phyloP scores from a whole-genome alignment of 1,284 basidiomycete genomes.

The Ceratobasidium sp. region DNA sequence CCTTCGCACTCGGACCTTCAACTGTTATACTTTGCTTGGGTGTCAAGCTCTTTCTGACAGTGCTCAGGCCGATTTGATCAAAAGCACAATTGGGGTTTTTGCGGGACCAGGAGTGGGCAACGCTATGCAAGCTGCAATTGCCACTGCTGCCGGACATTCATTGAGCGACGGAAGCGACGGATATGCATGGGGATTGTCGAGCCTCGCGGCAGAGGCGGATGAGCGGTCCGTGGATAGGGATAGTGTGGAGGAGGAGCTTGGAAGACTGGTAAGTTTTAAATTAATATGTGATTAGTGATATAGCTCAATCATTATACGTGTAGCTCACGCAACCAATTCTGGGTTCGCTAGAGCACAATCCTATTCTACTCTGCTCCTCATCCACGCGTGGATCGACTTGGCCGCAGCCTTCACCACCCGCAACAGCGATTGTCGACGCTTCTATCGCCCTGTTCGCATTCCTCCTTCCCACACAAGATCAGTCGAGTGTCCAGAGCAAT shows the following conservation, averaged over 20 bases:
- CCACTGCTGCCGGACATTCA: conserved; percentile 80
- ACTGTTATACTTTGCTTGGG: conserved; percentile 87
- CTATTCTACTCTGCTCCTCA: conserved; percentile 68
- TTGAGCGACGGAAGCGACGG: conserved; percentile 91
- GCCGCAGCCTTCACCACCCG: conserved; percentile 73
- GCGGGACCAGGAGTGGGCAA: conserved; percentile 72
- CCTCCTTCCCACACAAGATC: conserved; percentile 80
- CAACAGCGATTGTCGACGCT: conserved; percentile 87
- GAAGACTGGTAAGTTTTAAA: conserved; percentile 64
- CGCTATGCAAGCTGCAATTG: conserved; percentile 75
- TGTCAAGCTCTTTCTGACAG: conserved; percentile 80
- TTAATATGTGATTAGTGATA: not conserved
- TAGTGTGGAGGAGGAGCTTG: conserved; percentile 75
- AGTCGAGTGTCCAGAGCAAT: conserved; percentile 68
- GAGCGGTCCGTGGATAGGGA: conserved; percentile 77
- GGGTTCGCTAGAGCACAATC: conserved; percentile 86
- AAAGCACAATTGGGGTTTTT: conserved; percentile 83
- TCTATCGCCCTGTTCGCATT: conserved; percentile 86
- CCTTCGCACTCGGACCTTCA: conserved; percentile 83
- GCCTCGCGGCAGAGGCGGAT: conserved; percentile 56
- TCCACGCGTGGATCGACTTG: conserved; percentile 55
- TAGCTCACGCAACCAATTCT: conserved; percentile 82
- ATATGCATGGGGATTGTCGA: conserved; percentile 92
- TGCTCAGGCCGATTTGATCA: conserved; percentile 81
- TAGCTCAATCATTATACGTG: not conserved